Base-by-base conservation (phyloP, 139 green algal genomes). In the Trebouxia sp. region DNA sequence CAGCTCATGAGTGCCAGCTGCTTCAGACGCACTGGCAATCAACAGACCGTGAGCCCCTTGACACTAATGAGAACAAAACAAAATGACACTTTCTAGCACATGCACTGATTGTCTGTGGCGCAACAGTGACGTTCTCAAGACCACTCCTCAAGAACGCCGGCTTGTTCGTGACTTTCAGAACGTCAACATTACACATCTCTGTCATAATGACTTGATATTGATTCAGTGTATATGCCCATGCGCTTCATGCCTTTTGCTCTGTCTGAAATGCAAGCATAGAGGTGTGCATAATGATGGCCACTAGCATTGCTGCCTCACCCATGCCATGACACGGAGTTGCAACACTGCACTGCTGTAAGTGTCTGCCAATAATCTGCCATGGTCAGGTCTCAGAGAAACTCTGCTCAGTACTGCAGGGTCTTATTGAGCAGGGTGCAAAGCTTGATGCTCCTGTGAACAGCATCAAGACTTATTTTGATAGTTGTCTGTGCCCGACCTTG, bases 1-100 rank as follows among this genome's bases (percentile, higher is more conserved):
- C 84, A 84, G 50, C 90, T 97, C 42, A 97, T 97, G 93, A 89
- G 90, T 39, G 89, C 89, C 17, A 87, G 78, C 65, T 94, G 90
- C 74, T 66, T 86, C 51, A 86, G 93, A n/a, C 85, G 92, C 20
- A 88, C 91, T 3, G 90, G 90, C 69, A 77, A 77, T 35, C 43
- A 55, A 17, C 69, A 77, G 41, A 39, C 53, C 39, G 69, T 77
- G n/a, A 75, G 12, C 15, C n/a, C 7, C 15, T 9, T 35, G 22
- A 37, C 11, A 14, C 0, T 37, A 0, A 7, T n/a, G n/a, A n/a
- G n/a, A n/a, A n/a, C n/a, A n/a, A n/a, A n/a, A n/a, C n/a, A n/a
- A n/a, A n/a, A n/a, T n/a, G n/a, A n/a, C n/a, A n/a, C n/a, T n/a
- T n/a, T n/a, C n/a, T n/a, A n/a, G n/a, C n/a, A n/a, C n/a, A n/a